Conservation (phyloP, 2,329 filamentous ascomycete genomes). For the Diaporthe eres region DNA sequence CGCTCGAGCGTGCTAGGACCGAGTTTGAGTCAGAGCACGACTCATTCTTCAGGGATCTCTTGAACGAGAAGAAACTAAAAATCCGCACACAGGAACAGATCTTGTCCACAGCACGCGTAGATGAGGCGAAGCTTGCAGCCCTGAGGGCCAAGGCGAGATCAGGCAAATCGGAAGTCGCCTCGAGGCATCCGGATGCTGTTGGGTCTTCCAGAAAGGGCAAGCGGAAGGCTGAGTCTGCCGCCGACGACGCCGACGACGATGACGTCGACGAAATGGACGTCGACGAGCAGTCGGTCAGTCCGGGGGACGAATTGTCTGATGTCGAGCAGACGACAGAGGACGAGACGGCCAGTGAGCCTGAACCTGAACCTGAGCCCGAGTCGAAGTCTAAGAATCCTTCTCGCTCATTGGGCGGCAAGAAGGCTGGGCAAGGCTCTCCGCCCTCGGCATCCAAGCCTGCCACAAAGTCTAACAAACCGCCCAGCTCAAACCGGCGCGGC, state of each 20-base stretch:
- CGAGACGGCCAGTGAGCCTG: slow-evolving; percentile 37
- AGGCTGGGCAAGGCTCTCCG: slow-evolving; percentile 18
- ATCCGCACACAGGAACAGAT: slow-evolving; percentile 80
- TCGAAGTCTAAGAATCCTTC: neutral
- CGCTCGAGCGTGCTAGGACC: slow-evolving; percentile 76
- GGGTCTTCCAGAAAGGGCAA: slow-evolving; percentile 38
- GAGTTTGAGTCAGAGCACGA: slow-evolving; percentile 77
- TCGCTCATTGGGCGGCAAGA: slow-evolving; percentile 21
- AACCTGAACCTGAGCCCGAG: slow-evolving; percentile 8
- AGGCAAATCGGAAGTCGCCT: neutral
- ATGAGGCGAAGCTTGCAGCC: slow-evolving; percentile 31
- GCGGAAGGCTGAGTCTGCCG: slow-evolving; percentile 36
- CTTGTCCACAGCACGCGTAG: slow-evolving; percentile 60
- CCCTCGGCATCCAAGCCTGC: slow-evolving; percentile 18
- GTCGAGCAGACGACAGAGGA: slow-evolving; percentile 35
- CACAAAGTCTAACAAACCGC: slow-evolving; percentile 11
- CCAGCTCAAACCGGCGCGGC: slow-evolving; percentile 28
- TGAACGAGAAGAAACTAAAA: slow-evolving; percentile 86
- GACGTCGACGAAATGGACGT: slow-evolving; percentile 37
- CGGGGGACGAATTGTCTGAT: slow-evolving; percentile 17
- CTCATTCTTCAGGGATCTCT: slow-evolving; percentile 76
- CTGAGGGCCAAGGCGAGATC: neutral
- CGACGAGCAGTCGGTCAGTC: slow-evolving; percentile 6
- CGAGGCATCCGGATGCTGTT: neutral
- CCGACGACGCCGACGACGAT: slow-evolving; percentile 1